phyloP scores from a whole-genome alignment of 331 rosid species.

The Malus hybrid region DNA sequence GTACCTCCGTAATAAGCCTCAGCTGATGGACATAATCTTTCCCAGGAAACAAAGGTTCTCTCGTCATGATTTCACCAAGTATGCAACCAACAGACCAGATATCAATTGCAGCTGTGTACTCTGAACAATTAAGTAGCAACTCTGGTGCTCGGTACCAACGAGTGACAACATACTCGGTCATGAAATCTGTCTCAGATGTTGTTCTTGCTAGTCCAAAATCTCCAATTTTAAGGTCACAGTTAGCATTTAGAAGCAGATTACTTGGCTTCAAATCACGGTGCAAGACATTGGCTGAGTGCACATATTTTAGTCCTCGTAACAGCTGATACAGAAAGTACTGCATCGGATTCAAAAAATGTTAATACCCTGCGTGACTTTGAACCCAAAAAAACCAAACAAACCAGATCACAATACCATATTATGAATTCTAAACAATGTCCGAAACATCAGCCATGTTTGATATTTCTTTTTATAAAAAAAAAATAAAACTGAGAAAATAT shows the following conservation, averaged over 20 bases:
- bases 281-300: slow-evolving; percentile 83
- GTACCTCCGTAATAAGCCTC: slow-evolving; percentile 90
- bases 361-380: slow-evolving; percentile 5
- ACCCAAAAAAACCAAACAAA: no score
- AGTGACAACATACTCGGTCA: slow-evolving; percentile 97
- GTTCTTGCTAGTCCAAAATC: slow-evolving; percentile 98
- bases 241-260: slow-evolving; percentile 74
- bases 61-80: slow-evolving; percentile 81
- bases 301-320: slow-evolving; percentile 87
- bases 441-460: background rate
- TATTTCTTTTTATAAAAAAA: no score
- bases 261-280: slow-evolving; percentile 99
- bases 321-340: slow-evolving; percentile 94
- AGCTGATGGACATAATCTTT: slow-evolving; percentile 98
- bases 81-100: slow-evolving; percentile 99
- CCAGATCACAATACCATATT: no score
- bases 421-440: slow-evolving; percentile 3
- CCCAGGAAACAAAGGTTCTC: slow-evolving; percentile 95
- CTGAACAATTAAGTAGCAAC: slow-evolving; percentile 89
- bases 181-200: slow-evolving; percentile 86
- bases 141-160: slow-evolving; percentile 99
- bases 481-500: no score
- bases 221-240: slow-evolving; percentile 89
- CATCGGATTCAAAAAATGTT: slow-evolving; percentile 22
- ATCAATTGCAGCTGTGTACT: slow-evolving; percentile 95